These are phyloP conservation scores for Ceratobasidium sp. DNA, from an alignment of 1,284 basidiomycete genomes.

Conservation along the genomic window DNA sequence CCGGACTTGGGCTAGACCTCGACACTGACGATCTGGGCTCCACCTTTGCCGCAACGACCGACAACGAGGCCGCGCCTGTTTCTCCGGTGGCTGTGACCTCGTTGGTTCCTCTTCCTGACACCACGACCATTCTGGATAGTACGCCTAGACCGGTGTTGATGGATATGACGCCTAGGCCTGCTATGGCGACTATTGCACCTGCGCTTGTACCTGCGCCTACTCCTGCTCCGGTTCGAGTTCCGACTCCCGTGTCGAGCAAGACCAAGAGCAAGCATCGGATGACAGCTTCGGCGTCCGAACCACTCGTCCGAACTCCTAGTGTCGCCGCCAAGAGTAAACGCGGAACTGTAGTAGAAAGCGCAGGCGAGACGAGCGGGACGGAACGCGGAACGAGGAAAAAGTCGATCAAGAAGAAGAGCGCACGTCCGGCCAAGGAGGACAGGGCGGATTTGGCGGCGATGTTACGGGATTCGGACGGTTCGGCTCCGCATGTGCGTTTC, in stretches of 20 bases:
- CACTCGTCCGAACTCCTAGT: slow-evolving; percentile 14
- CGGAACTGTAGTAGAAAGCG: neutral
- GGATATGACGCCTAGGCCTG: neutral
- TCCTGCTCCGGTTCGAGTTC: slow-evolving; percentile 8
- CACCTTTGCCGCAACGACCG: neutral
- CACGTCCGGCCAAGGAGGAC: neutral
- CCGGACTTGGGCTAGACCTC: neutral
- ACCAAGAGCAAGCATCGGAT: slow-evolving; percentile 4
- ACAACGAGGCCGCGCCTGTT: slow-evolving; percentile 13
- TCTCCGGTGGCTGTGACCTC: neutral
- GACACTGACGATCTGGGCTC: slow-evolving; percentile 20
- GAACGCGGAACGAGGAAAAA: neutral
- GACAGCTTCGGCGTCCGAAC: slow-evolving; percentile 23
- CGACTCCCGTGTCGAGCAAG: slow-evolving; percentile 12
- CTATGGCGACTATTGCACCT: neutral
- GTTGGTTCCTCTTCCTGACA: too few species aligned
- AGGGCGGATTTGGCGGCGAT: slow-evolving; percentile 29
- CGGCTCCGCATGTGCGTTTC: slow-evolving; percentile 38
- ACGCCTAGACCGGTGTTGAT: neutral
- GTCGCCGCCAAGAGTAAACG: too few species aligned
- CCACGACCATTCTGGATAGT: too few species aligned
- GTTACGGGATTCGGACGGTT: slow-evolving; percentile 28
- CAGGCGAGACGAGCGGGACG: slow-evolving; percentile 22
- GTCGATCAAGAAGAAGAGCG: slow-evolving; percentile 10
- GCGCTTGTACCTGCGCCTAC: neutral